phyloP scores from a whole-genome alignment of 805 yeast genomes.

The Tetrapisispora phaffii region DNA sequence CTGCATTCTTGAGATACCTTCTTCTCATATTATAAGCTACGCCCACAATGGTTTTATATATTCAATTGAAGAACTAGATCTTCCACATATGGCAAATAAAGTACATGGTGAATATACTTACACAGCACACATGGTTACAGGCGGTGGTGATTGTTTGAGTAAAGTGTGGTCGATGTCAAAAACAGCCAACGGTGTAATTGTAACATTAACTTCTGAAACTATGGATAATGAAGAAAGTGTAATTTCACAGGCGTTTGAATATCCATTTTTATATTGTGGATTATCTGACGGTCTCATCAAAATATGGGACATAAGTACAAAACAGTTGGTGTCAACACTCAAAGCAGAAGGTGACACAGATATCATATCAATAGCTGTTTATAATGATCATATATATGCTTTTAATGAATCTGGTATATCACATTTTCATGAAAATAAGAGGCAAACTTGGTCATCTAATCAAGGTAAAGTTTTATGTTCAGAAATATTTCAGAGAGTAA shows the following conservation, averaged over 20 bases:
- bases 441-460: constrained; percentile 42
- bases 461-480: constrained; percentile 51
- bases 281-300: constrained; percentile 63
- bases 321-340: constrained; percentile 48
- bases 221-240: constrained; percentile 58
- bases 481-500: constrained; percentile 34
- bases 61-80: constrained; percentile 35
- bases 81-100: not conserved
- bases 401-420: constrained; percentile 36
- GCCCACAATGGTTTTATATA: constrained; percentile 92
- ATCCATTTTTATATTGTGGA: constrained; percentile 76
- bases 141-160: constrained; percentile 89
- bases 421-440: constrained; percentile 36
- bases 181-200: constrained; percentile 10
- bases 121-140: constrained; percentile 34
- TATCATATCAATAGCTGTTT: constrained; percentile 39
- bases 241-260: constrained; percentile 53
- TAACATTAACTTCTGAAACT: constrained; percentile 9
- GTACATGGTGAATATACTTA: not conserved
- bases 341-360: constrained; percentile 35
- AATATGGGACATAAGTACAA: constrained; percentile 80
- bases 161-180: constrained; percentile 59
- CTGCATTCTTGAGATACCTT: constrained; percentile 55
- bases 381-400: constrained; percentile 25
- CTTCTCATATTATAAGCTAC: constrained; percentile 55